phyloP scores from a whole-genome alignment of 768 basidiomycete genomes.

The Porpolomopsis calyptriformis region DNA sequence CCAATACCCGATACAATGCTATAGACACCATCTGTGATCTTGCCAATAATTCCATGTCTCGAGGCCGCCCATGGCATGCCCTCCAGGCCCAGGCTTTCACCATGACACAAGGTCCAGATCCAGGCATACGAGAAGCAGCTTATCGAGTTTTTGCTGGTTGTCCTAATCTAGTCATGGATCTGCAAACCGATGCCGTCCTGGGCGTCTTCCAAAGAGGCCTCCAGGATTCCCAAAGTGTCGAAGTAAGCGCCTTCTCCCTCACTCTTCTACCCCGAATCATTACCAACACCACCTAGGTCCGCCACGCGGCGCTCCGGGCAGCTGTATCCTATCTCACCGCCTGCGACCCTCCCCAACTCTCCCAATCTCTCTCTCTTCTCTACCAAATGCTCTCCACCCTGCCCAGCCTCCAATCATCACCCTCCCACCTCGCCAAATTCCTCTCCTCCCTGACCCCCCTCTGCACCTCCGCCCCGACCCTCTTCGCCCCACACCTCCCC shows the following conservation, averaged over 20 bases:
- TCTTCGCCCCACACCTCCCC: slow-evolving; percentile 67
- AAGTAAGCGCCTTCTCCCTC: slow-evolving; percentile 26
- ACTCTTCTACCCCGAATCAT: not conserved
- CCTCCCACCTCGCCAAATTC: slow-evolving; percentile 36
- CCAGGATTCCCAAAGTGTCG: slow-evolving; percentile 53
- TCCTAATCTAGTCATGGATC: slow-evolving; percentile 66
- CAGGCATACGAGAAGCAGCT: slow-evolving; percentile 45
- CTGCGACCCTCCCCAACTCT: slow-evolving; percentile 45
- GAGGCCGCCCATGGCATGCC: slow-evolving; percentile 75
- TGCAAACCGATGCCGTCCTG: slow-evolving; percentile 61
- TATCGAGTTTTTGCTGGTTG: slow-evolving; percentile 65
- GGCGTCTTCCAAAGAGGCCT: slow-evolving; percentile 58
- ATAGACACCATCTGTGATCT: slow-evolving; percentile 71
- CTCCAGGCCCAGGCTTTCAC: slow-evolving; percentile 61
- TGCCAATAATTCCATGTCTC: slow-evolving; percentile 61
- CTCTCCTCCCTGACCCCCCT: slow-evolving; percentile 62
- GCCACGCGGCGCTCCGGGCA: slow-evolving; percentile 61
- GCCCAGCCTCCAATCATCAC: slow-evolving; percentile 26
- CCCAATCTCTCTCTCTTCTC: slow-evolving; percentile 50
- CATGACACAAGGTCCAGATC: slow-evolving; percentile 38
- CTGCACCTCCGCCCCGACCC: slow-evolving; percentile 49
- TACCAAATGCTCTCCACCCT: slow-evolving; percentile 69
- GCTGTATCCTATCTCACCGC: slow-evolving; percentile 59
- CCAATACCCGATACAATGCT: slow-evolving; percentile 54
- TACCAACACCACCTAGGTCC: slow-evolving; percentile 58